Evolutionary conservation across 2,329 filamentous ascomycete species (phyloP), one percentile per base, ranked within the genome.

Genomic region (Cercospora beticola): DNA sequence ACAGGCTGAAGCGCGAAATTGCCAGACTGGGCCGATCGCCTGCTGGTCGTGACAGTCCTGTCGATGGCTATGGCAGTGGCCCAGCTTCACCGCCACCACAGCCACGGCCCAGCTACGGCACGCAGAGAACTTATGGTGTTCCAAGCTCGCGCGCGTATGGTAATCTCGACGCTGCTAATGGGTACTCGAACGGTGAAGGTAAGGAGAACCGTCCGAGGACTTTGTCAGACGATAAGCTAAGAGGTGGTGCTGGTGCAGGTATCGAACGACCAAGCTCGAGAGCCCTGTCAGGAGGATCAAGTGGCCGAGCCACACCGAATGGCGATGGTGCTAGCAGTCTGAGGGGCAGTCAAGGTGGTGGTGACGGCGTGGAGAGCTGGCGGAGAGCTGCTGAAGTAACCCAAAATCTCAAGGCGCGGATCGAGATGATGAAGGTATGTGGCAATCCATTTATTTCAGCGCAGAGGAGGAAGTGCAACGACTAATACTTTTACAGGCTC

Each of bases 301-400:
- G 66, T 30, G 73, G 73, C 16, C 67, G 75, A 3, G 87, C 83
- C 30, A 89, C 87, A 67, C 88, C 88, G 4, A 62, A 67, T 23
- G 52, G 60, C 31, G 62, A 64, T 36, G 58, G 63, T 14, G 60
- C 33, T 21, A 57, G 56, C 64, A 64, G 56, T 66, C 49, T 69
- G 31, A 33, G 66, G 21, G 67, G 65, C 14, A 68, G 59, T 33
- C 59, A 36, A 59, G 59, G 31, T 26, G 67, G 62, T 52, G 72
- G 74, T 16, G 87, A 89, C 58, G 89, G 89, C 0, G 89, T 90
- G 18, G 95, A 99, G 82, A 98, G 94, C 79, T 99, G 95, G 95
- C 96, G 94, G 83, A 86, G 95, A 74, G 95, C 95, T 18, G 95
- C 95, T 2, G 95, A 99, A 83, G 95, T 99, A 67, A 99, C 95